Conservation (phyloP, 768 basidiomycete genomes). For the Tylopilus subfusipes region DNA sequence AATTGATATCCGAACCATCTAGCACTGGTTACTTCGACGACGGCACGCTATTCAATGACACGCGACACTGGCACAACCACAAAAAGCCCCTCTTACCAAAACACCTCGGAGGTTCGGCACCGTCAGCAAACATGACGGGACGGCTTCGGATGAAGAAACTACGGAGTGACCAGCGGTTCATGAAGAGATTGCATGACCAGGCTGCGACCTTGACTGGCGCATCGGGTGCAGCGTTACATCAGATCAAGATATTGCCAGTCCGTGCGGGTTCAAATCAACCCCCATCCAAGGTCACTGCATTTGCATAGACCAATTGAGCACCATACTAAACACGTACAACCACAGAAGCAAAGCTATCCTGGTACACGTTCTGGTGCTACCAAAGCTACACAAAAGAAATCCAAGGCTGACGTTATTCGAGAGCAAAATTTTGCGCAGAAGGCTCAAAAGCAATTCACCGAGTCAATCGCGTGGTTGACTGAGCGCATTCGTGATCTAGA, state of each 20-base stretch:
- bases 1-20: neutral
- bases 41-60: conserved; percentile 44
- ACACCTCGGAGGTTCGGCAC: conserved; percentile 47
- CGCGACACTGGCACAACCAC: conserved; percentile 58
- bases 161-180: conserved; percentile 51
- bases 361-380: conserved; percentile 15
- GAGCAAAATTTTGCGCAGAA: conserved; percentile 46
- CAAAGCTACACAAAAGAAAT: conserved; percentile 28
- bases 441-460: conserved; percentile 36
- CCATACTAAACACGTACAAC: neutral
- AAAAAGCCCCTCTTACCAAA: conserved; percentile 47
- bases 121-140: conserved; percentile 29
- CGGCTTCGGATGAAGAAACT: conserved; percentile 38
- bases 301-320: neutral
- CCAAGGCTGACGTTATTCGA: conserved; percentile 41
- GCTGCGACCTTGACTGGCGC: conserved; percentile 66
- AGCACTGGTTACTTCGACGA: conserved; percentile 35
- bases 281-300: conserved; percentile 10
- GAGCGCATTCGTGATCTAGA: conserved; percentile 41
- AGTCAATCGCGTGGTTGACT: conserved; percentile 50
- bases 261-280: conserved; percentile 18
- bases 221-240: conserved; percentile 48
- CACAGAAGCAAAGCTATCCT: conserved; percentile 19
- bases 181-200: conserved; percentile 52
- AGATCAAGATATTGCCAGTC: conserved; percentile 49